phyloP scores from a whole-genome alignment of 225 moss, liverwort and hornwort species.

The Lunularia cruciata region DNA sequence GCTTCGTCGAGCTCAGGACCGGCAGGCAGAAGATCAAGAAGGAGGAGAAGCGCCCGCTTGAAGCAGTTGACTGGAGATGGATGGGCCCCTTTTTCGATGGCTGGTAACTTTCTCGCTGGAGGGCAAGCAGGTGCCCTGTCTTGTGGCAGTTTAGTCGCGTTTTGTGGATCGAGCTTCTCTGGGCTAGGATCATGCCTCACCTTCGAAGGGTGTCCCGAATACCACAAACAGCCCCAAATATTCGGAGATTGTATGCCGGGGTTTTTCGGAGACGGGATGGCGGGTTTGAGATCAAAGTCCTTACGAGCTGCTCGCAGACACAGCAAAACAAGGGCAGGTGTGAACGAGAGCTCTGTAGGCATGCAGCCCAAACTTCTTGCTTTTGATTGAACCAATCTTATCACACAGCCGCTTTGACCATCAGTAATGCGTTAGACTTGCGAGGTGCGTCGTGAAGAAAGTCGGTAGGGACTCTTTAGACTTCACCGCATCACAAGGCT shows the following conservation, averaged over 20 bases:
- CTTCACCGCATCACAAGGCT: too few species aligned
- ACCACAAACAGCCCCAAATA: slow-evolving; percentile 51
- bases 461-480: too few species aligned
- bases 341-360: slow-evolving; percentile 13
- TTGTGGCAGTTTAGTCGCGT: slow-evolving; percentile 46
- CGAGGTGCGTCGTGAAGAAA: too few species aligned
- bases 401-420: too few species aligned
- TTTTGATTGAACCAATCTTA: not conserved
- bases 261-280: slow-evolving; percentile 41
- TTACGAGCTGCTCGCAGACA: slow-evolving; percentile 47
- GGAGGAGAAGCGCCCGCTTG: slow-evolving; percentile 45
- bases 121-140: slow-evolving; percentile 34
- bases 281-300: slow-evolving; percentile 39
- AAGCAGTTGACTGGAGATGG: slow-evolving; percentile 40
- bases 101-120: slow-evolving; percentile 28
- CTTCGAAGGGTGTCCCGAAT: slow-evolving; percentile 50
- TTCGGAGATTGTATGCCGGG: slow-evolving; percentile 53
- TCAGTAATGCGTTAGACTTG: too few species aligned
- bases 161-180: slow-evolving; percentile 51
- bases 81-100: slow-evolving; percentile 40
- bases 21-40: slow-evolving; percentile 40
- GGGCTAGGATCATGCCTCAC: slow-evolving; percentile 50
- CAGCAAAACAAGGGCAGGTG: slow-evolving; percentile 47
- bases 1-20: slow-evolving; percentile 29
- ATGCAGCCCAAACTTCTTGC: not conserved